Evolutionary conservation across 1,284 basidiomycete species (phyloP).

Genomic region (Inonotus hispidus): DNA sequence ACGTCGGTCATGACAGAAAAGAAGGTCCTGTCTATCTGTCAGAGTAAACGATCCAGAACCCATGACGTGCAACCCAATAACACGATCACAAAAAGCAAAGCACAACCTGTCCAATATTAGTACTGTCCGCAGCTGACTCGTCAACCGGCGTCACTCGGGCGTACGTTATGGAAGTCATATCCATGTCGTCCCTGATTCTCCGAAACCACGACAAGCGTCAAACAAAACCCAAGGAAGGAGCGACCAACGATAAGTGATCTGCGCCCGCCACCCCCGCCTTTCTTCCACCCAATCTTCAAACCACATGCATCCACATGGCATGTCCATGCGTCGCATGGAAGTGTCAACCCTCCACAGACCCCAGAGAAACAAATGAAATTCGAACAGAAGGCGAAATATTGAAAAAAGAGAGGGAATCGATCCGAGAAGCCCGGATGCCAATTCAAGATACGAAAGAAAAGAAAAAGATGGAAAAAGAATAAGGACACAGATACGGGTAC

Average conservation of each 20-base stretch:
- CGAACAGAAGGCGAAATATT: not conserved
- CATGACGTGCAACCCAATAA: too few relatives aligned
- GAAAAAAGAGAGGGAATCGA: not conserved
- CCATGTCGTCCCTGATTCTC: not conserved
- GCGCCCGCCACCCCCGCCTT: not conserved
- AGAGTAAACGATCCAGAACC: too few relatives aligned
- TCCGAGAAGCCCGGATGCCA: too few relatives aligned
- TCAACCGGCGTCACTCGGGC: not conserved
- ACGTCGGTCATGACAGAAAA: too few relatives aligned
- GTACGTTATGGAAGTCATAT: not conserved
- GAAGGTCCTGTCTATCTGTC: not conserved
- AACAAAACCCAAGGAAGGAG: not conserved
- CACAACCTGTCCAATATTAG: too few relatives aligned
- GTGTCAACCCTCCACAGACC: too few relatives aligned
- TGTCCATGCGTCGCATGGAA: too few relatives aligned
- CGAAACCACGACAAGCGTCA: not conserved
- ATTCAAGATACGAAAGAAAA: not conserved
- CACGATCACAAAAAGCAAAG: too few relatives aligned
- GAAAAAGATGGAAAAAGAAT: not conserved
- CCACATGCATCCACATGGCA: too few relatives aligned
- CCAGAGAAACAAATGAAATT: constrained; percentile 18
- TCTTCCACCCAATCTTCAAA: not conserved
- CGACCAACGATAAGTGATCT: not conserved
- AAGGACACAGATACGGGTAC: constrained; percentile 23
- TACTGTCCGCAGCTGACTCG: too few relatives aligned